Evolutionary conservation across 1,284 basidiomycete genomes (phyloP).

Genomic region (Boletus semigastroideus): DNA sequence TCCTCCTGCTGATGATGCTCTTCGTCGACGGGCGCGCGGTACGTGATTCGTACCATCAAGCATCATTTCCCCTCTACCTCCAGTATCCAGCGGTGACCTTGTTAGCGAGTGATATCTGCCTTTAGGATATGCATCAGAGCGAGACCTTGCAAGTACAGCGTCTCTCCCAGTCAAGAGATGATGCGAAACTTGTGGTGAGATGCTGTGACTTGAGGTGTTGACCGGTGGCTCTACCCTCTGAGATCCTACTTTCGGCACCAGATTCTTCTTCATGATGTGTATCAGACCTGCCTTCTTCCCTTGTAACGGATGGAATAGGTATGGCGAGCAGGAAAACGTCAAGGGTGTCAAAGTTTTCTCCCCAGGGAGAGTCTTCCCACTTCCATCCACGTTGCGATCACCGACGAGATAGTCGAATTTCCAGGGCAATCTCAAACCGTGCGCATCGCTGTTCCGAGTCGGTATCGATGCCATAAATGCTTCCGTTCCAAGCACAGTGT

Average conservation of each 20-base stretch:
- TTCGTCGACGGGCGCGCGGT: conserved; percentile 27
- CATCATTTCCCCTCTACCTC: not conserved
- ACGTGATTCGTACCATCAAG: conserved; percentile 5
- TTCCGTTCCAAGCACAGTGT: conserved; percentile 68
- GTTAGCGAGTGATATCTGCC: not conserved
- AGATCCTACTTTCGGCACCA: conserved; percentile 57
- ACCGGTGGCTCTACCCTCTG: conserved; percentile 53
- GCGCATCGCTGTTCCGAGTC: conserved; percentile 11
- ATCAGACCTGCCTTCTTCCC: conserved; percentile 66
- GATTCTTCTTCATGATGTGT: conserved; percentile 67
- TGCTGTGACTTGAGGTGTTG: conserved; percentile 7
- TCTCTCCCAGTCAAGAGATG: conserved; percentile 7
- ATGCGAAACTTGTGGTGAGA: conserved; percentile 2
- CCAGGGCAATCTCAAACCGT: conserved; percentile 54
- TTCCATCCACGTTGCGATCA: conserved; percentile 47
- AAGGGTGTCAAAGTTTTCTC: conserved; percentile 73
- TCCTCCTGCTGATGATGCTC: conserved; percentile 33
- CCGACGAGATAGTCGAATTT: conserved; percentile 75
- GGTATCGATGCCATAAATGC: conserved; percentile 28
- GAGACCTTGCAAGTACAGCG: conserved; percentile 24
- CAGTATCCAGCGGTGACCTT: conserved; percentile 9
- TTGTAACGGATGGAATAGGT: conserved; percentile 59
- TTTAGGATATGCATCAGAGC: conserved; percentile 25
- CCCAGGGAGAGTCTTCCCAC: conserved; percentile 50
- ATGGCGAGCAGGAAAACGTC: conserved; percentile 70